Evolutionary conservation across 2,329 filamentous ascomycete species (phyloP).

Genomic region (Knufia fluminis): DNA sequence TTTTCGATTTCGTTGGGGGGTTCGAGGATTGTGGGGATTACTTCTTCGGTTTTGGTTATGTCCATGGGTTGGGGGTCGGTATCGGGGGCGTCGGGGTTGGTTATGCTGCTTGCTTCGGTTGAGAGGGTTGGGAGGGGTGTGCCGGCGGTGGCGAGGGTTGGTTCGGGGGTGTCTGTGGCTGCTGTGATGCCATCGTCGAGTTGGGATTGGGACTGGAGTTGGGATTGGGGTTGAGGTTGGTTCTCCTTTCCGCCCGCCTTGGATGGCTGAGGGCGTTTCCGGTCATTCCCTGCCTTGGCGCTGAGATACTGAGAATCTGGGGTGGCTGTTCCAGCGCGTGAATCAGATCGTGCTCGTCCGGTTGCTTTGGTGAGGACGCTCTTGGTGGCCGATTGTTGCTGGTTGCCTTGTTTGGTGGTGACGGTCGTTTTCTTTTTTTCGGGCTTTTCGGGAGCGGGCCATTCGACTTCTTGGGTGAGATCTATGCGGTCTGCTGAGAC

Average conservation of each 20-base stretch:
- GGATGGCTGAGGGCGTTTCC: conserved; percentile 40
- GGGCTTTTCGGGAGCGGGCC: conserved; percentile 82
- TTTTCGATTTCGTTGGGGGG: conserved; percentile 75
- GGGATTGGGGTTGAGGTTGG: too few species aligned
- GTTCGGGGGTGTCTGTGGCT: conserved; percentile 22
- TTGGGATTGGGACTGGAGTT: too few species aligned
- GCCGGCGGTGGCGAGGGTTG: conserved; percentile 27
- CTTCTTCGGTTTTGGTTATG: conserved; percentile 31
- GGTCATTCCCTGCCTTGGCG: conserved; percentile 39
- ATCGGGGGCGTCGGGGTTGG: conserved; percentile 38
- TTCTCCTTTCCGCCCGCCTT: conserved; percentile 55
- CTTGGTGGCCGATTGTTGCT: conserved; percentile 46
- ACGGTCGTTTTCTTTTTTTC: conserved; percentile 72
- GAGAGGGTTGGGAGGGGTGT: conserved; percentile 29
- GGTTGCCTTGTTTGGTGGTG: conserved; percentile 41
- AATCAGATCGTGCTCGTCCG: conserved; percentile 34
- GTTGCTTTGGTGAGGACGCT: conserved; percentile 46
- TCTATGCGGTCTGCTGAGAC: conserved; percentile 74
- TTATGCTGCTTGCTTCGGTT: conserved; percentile 18
- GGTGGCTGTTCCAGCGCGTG: conserved; percentile 49
- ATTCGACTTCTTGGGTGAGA: conserved; percentile 84
- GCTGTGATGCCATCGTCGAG: conserved; percentile 35
- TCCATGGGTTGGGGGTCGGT: conserved; percentile 39
- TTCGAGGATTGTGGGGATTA: conserved; percentile 19
- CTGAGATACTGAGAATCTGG: conserved; percentile 40